phyloP scores from a whole-genome alignment of 2,329 filamentous ascomycete genomes.

The Aspergillus sp. region DNA sequence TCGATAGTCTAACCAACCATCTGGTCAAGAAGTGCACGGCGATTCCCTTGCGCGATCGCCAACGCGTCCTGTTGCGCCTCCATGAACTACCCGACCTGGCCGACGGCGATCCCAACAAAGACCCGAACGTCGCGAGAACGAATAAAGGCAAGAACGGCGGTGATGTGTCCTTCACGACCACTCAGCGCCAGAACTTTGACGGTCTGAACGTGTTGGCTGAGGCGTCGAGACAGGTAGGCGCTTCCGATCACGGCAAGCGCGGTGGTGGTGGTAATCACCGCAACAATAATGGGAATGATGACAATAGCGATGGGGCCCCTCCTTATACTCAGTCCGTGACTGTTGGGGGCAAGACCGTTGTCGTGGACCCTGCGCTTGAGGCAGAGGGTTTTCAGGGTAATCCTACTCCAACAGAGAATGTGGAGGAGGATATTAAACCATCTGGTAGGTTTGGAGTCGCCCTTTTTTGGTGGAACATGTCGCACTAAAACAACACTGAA shows the following conservation, averaged over 20 bases:
- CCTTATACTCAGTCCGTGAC: constrained; percentile 34
- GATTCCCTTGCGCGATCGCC: constrained; percentile 64
- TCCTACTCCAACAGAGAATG: constrained; percentile 18
- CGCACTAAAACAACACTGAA: constrained; percentile 9
- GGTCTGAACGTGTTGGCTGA: constrained; percentile 81
- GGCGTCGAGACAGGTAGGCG: constrained; percentile 69
- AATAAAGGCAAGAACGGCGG: constrained; percentile 31
- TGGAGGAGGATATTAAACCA: constrained; percentile 19
- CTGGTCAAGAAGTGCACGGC: constrained; percentile 80
- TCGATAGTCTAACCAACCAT: constrained; percentile 73
- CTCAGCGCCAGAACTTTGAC: constrained; percentile 56
- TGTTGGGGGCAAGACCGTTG: constrained; percentile 33
- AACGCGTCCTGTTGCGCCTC: constrained; percentile 64
- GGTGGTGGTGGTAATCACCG: constrained; percentile 3
- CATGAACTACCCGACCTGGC: constrained; percentile 57
- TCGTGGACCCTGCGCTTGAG: constrained; percentile 37
- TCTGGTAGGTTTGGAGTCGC: constrained; percentile 11
- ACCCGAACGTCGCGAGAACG: constrained; percentile 26
- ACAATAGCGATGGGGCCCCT: constrained; percentile 6
- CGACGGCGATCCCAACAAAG: constrained; percentile 31
- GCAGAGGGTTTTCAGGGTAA: constrained; percentile 32
- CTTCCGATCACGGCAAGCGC: constrained; percentile 40
- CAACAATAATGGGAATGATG: background rate
- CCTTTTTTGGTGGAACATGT: constrained; percentile 1
- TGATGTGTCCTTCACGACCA: constrained; percentile 34